These are phyloP conservation scores for Pezicula radicicola DNA, from an alignment of 2,329 filamentous ascomycete genomes.

Conservation along the genomic window DNA sequence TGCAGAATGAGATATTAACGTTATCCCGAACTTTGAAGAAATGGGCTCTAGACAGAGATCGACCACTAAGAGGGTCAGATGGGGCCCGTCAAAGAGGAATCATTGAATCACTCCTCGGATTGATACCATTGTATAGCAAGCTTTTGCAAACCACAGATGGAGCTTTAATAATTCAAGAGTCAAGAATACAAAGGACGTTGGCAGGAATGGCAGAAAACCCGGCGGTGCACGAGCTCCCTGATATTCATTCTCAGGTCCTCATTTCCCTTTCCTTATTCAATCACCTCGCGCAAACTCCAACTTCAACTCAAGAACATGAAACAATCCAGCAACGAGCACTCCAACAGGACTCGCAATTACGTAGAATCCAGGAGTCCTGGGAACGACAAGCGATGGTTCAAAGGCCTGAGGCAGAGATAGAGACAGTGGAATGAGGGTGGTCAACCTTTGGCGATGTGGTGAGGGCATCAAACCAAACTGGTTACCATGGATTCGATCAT, in stretches of 20 bases:
- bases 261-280: not conserved
- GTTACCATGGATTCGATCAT: not conserved
- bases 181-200: not conserved
- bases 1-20: conserved; percentile 5
- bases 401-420: not conserved
- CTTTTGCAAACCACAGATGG: not conserved
- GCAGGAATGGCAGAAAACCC: not conserved
- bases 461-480: not conserved
- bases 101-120: not conserved
- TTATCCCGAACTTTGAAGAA: not conserved
- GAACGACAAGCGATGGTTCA: too few relatives aligned
- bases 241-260: not conserved
- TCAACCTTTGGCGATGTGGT: not conserved
- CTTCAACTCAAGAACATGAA: not conserved
- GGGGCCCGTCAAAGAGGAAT: not conserved
- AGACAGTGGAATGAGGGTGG: not conserved
- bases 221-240: not conserved
- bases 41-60: conserved; percentile 2
- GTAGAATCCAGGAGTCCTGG: not conserved
- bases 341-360: not conserved
- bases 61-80: not conserved
- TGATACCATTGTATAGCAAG: not conserved
- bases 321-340: not conserved
- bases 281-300: not conserved
- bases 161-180: not conserved